Conservation (phyloP, 192 early-diverging fungal genomes). For the Dissophora ornata region DNA sequence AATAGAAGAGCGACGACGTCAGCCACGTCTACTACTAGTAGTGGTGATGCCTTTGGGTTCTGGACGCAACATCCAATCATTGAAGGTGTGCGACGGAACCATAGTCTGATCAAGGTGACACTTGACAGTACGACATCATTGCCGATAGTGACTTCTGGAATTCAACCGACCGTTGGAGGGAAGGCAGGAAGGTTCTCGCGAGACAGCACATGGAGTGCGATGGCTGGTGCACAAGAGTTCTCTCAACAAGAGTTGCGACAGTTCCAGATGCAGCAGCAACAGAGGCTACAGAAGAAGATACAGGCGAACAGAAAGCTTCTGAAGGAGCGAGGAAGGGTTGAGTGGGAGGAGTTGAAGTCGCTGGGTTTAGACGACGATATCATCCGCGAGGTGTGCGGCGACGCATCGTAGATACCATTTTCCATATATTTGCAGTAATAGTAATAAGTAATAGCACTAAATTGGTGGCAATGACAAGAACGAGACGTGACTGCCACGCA, state of each 20-base stretch:
- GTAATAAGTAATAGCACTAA: no score
- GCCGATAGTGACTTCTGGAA: no score
- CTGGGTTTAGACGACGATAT: slow-evolving; percentile 39
- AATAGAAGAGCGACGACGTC: neutral
- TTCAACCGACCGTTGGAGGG: no score
- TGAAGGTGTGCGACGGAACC: slow-evolving; percentile 43
- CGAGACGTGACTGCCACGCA: no score
- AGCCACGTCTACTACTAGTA: neutral
- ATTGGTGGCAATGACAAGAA: no score
- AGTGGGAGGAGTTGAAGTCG: slow-evolving; percentile 41
- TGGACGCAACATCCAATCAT: slow-evolving; percentile 35
- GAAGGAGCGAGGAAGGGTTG: slow-evolving; percentile 26
- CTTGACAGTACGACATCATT: slow-evolving; percentile 7
- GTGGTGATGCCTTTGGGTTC: neutral
- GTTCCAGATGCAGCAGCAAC: slow-evolving; percentile 19
- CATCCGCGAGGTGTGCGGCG: slow-evolving; percentile 30
- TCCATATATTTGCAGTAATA: no score
- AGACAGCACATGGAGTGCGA: no score
- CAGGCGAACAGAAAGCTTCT: slow-evolving; percentile 36
- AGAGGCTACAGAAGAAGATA: slow-evolving; percentile 34
- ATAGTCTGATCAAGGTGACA: slow-evolving; percentile 48
- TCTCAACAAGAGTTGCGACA: slow-evolving; percentile 8
- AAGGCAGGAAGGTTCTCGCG: no score
- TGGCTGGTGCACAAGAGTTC: neutral
- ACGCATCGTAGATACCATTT: neutral